Base-by-base conservation (phyloP, 2,329 filamentous ascomycete genomes). In the Chaetomiaceae sp. region DNA sequence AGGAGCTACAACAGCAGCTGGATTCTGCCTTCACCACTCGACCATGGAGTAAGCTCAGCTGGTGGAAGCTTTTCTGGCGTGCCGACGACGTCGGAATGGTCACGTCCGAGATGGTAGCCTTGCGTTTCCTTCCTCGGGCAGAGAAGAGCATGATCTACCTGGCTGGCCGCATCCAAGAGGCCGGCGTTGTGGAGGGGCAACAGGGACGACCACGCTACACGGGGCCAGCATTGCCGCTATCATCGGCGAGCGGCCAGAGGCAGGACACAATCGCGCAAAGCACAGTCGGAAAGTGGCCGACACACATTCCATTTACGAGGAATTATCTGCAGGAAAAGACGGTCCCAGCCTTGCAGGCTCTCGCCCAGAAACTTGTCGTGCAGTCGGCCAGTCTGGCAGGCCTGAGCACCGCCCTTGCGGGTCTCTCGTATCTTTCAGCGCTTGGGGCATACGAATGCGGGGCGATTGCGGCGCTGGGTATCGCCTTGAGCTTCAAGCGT, bases 41-140 rank as follows among this genome's bases (percentile, higher is more conserved):
- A 16, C 77, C 84, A 34, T 96, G 92, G 92, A 80, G 82, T 23
- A 86, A 87, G 58, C 75, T 96, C 4, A 80, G 84, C 14, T 97
- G 92, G 91, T 96, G 90, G 87, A 95, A 95, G 67, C 78, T 97
- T 0, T 90, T 96, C 66, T 96, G 90, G 90, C 84, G 90, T 18
- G 90, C 94, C 21, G 92, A 97, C 65, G 92, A 96, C 63, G 89
- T 96, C 10, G 82, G 84, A 2, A 87, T 92, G 78, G 84, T 96
- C 50, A 85, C 87, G 2, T 82, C 84, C 1, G 87, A 94, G 61
- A 86, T 96, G 55, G 74, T 96, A 3, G 80, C 81, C 55, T 84
- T 85, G 58, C 78, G 81, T 6, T 97, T 95, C 74, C 78, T 99
- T 3, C 80, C 84, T 0, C 80, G 80, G 3, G 86, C 91, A 0